A percentile compares a stretch with the other conserved stretches of the same genome.
Evolutionary conservation across 345 rosid genomes (phyloP).

Genomic region (Raphanus sativus): DNA sequence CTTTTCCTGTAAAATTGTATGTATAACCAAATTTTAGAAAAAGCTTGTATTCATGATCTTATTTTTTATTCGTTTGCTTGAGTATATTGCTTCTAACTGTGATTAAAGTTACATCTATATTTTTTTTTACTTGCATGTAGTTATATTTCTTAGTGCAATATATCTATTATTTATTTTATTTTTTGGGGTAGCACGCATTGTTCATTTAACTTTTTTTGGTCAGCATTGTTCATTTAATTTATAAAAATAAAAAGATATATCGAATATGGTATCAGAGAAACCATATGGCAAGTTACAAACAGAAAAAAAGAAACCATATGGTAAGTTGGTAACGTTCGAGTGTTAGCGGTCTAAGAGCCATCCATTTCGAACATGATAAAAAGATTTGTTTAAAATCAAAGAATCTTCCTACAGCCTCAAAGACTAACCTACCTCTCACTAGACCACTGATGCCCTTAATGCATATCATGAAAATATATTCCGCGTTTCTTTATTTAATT

Average conservation of each 20-base stretch:
- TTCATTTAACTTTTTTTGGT: not conserved
- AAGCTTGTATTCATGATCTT: no score
- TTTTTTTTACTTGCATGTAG: no score
- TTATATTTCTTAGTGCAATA: not conserved
- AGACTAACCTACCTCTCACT: not conserved
- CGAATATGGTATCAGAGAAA: slow-evolving; percentile 6
- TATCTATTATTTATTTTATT: not conserved
- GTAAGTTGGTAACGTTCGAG: not conserved
- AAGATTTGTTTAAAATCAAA: not conserved
- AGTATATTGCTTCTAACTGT: no score
- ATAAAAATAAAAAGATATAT: not conserved
- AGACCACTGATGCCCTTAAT: not conserved
- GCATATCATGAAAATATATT: not conserved
- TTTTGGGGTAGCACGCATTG: not conserved
- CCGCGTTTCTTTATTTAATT: not conserved
- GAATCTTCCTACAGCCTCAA: not conserved
- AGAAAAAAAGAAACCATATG: slow-evolving; percentile 1
- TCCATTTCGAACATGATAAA: not conserved
- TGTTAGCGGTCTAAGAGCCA: slow-evolving; percentile 20
- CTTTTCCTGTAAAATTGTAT: no score
- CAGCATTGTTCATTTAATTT: not conserved
- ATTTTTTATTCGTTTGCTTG: no score
- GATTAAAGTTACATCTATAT: no score
- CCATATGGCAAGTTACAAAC: not conserved
- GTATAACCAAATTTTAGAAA: no score